Conservation (phyloP, 306 rosid species). For the Gleditsia sinensis region DNA sequence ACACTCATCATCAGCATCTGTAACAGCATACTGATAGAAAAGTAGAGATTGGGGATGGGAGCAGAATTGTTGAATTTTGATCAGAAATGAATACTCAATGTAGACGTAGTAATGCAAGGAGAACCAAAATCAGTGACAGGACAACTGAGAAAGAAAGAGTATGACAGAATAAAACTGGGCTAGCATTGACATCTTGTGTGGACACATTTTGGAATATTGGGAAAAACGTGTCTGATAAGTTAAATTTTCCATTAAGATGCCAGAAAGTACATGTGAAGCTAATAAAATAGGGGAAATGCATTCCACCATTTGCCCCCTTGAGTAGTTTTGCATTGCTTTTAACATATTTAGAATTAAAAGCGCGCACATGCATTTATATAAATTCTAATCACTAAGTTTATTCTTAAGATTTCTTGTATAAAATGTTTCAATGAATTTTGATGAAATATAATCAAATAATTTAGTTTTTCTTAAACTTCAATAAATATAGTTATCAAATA, state of each 20-base stretch:
- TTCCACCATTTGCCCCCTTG: not conserved
- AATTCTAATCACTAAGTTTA: no score
- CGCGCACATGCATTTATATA: no score
- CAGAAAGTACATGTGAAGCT: not conserved
- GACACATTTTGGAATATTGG: no score
- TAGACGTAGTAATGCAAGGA: no score
- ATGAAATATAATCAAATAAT: no score
- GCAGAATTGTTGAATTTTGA: not conserved
- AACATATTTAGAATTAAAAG: no score
- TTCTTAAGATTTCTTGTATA: no score
- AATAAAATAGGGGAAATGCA: no score
- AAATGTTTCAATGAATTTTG: no score
- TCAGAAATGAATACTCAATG: not conserved
- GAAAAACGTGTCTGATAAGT: not conserved
- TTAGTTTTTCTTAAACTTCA: no score
- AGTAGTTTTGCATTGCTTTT: not conserved
- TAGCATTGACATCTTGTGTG: not conserved
- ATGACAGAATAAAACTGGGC: not conserved
- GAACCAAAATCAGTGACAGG: no score
- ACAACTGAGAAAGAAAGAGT: not conserved
- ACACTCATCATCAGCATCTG: not conserved
- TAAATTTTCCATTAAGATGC: not conserved
- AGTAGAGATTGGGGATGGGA: not conserved
- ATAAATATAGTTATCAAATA: no score
- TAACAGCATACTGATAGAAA: not conserved